Conservation (phyloP, 306 rosid species). For the Pterocarpus macrocarpus region DNA sequence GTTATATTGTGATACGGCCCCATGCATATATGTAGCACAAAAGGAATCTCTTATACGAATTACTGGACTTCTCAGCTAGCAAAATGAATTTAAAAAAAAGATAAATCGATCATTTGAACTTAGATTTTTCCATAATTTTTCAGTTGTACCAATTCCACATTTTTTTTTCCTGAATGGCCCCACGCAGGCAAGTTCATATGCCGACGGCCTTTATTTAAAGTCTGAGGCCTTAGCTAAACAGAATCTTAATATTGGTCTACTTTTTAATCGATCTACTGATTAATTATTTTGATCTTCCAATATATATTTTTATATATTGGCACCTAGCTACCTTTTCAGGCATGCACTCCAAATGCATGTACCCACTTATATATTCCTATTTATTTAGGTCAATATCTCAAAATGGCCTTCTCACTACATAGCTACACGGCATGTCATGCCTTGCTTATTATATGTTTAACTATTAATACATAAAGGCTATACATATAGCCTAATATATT, state of each 20-base stretch:
- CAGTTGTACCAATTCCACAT: too few species aligned
- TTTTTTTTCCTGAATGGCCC: background rate
- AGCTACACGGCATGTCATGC: background rate
- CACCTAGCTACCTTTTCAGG: slow-evolving; percentile 38
- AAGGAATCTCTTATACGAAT: too few species aligned
- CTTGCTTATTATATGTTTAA: background rate
- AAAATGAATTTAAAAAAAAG: too few species aligned
- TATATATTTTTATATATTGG: background rate
- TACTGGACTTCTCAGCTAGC: too few species aligned
- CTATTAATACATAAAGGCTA: slow-evolving; percentile 32
- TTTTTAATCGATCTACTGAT: background rate
- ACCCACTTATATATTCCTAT: slow-evolving; percentile 29
- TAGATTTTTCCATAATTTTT: too few species aligned
- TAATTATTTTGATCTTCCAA: slow-evolving; percentile 10
- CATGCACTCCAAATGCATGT: slow-evolving; percentile 44
- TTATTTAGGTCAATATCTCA: slow-evolving; percentile 28
- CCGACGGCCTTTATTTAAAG: slow-evolving; percentile 12
- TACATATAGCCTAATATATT: background rate
- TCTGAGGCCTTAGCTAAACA: slow-evolving; percentile 35
- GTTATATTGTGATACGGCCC: too few species aligned
- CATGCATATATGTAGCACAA: too few species aligned
- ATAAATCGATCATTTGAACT: too few species aligned
- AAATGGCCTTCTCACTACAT: slow-evolving; percentile 37
- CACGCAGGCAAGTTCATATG: slow-evolving; percentile 15
- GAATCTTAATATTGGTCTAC: slow-evolving; percentile 36